These are phyloP conservation scores for Sporisorium iseilematis-ciliati DNA, from an alignment of 1,284 basidiomycete species.

Conservation along the genomic window DNA sequence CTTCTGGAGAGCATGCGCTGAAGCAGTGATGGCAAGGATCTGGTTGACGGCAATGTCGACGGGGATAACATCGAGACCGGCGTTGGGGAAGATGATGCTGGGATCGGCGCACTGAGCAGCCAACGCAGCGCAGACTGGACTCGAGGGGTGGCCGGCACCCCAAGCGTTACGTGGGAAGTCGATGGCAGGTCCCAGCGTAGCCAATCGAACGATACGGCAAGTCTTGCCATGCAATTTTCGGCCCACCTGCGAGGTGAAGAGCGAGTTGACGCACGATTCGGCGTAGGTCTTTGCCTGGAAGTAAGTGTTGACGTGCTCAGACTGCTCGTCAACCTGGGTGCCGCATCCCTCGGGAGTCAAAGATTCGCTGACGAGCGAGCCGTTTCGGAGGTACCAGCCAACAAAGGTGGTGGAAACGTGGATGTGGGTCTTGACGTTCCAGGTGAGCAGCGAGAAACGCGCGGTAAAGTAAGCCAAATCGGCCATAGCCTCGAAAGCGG, in stretches of 20 bases:
- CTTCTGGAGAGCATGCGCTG: slow-evolving; percentile 42
- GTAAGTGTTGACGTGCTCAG: slow-evolving; percentile 51
- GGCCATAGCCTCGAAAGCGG: slow-evolving; percentile 46
- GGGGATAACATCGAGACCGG: slow-evolving; percentile 49
- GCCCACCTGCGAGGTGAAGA: slow-evolving; percentile 47
- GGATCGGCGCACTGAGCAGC: slow-evolving; percentile 30
- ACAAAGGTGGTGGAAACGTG: slow-evolving; percentile 55
- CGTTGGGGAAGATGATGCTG: slow-evolving; percentile 36
- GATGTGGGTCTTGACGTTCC: slow-evolving; percentile 54
- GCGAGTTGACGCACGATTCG: slow-evolving; percentile 48
- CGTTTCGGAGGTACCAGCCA: slow-evolving; percentile 48
- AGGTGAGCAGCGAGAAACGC: slow-evolving; percentile 48
- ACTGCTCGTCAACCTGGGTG: slow-evolving; percentile 39
- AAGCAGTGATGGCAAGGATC: slow-evolving; percentile 48
- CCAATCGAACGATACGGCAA: slow-evolving; percentile 45
- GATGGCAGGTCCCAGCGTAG: slow-evolving; percentile 47
- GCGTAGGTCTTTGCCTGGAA: slow-evolving; percentile 55
- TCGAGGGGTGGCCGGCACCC: slow-evolving; percentile 51
- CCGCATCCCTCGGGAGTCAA: slow-evolving; percentile 38
- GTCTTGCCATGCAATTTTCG: slow-evolving; percentile 50
- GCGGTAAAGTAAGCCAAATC: slow-evolving; percentile 51
- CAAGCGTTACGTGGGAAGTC: slow-evolving; percentile 48
- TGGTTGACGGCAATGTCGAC: slow-evolving; percentile 53
- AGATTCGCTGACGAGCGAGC: slow-evolving; percentile 45
- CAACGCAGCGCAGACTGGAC: slow-evolving; percentile 49